Evolutionary conservation across 345 rosid species (phyloP).

Genomic region (Laguncularia racemosa): DNA sequence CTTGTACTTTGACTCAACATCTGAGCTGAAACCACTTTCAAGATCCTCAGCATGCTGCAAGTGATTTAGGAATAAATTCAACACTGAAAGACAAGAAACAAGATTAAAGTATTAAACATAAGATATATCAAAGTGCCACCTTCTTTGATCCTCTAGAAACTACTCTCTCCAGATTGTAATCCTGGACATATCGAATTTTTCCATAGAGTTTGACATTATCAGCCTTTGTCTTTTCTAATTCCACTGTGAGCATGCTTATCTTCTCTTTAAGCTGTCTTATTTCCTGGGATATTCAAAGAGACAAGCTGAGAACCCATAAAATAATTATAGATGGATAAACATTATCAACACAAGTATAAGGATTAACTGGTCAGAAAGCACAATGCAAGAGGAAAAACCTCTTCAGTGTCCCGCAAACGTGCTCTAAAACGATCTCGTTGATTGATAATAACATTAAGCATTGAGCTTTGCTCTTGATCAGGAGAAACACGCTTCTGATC

Average conservation of each 20-base stretch:
- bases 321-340: not conserved
- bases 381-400: conserved; percentile 31
- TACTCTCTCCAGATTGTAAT: conserved; percentile 89
- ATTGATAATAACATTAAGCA: conserved; percentile 96
- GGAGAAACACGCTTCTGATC: conserved; percentile 65
- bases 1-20: conserved; percentile 95
- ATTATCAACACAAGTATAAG: conserved; percentile 4
- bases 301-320: conserved; percentile 2
- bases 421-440: conserved; percentile 90
- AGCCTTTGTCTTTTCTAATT: conserved; percentile 86
- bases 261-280: conserved; percentile 84
- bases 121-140: conserved; percentile 25
- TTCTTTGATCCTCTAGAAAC: conserved; percentile 92
- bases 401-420: conserved; percentile 85
- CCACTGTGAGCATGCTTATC: conserved; percentile 58
- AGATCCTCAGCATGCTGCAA: conserved; percentile 75
- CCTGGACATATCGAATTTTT: conserved; percentile 94
- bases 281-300: conserved; percentile 42
- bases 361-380: no score
- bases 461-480: conserved; percentile 92
- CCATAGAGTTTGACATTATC: conserved; percentile 96
- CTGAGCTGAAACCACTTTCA: conserved; percentile 90
- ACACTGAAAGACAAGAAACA: not conserved
- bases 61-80: not conserved
- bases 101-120: not conserved